Percentiles rank a stretch among this genome's conserved stretches.
Conservation (phyloP, 306 rosid species). For the Delonix regia region DNA sequence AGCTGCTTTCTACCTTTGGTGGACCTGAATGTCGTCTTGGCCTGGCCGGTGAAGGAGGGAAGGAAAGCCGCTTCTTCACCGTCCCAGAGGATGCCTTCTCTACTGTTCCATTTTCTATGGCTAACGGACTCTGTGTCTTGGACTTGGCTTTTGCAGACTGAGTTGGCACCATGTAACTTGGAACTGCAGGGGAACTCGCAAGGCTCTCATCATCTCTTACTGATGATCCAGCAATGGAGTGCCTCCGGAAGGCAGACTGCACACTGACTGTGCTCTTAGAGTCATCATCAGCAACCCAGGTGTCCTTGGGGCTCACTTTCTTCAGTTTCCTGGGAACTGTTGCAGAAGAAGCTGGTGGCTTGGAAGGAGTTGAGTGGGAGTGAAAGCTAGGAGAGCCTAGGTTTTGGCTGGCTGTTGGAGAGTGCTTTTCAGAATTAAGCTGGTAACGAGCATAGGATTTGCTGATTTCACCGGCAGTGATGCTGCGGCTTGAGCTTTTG, state of each 20-base stretch:
- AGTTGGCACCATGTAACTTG: constrained; percentile 89
- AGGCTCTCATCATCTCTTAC: constrained; percentile 81
- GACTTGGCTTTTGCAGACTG: constrained; percentile 89
- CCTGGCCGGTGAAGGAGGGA: constrained; percentile 77
- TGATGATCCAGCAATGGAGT: constrained; percentile 71
- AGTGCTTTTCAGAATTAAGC: constrained; percentile 74
- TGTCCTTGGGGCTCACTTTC: constrained; percentile 73
- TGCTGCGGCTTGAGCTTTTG: constrained; percentile 57
- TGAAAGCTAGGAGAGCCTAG: constrained; percentile 58
- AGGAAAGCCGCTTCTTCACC: constrained; percentile 78
- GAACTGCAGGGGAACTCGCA: constrained; percentile 71
- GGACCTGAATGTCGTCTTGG: constrained; percentile 86
- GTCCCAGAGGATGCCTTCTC: constrained; percentile 63
- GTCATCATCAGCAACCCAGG: constrained; percentile 64
- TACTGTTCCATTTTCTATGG: constrained; percentile 53
- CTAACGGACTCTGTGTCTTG: constrained; percentile 68
- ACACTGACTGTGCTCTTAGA: constrained; percentile 69
- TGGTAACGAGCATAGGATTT: constrained; percentile 88
- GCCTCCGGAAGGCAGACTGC: constrained; percentile 85
- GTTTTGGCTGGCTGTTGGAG: constrained; percentile 82
- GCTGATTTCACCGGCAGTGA: constrained; percentile 79
- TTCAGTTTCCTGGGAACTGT: constrained; percentile 52
- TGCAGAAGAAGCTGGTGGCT: constrained; percentile 45
- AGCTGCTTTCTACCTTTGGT: constrained; percentile 69
- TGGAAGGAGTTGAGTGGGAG: constrained; percentile 75